These are phyloP conservation scores for Hortiboletus flavorubellus DNA, from an alignment of 768 basidiomycete genomes.

Conservation along the genomic window DNA sequence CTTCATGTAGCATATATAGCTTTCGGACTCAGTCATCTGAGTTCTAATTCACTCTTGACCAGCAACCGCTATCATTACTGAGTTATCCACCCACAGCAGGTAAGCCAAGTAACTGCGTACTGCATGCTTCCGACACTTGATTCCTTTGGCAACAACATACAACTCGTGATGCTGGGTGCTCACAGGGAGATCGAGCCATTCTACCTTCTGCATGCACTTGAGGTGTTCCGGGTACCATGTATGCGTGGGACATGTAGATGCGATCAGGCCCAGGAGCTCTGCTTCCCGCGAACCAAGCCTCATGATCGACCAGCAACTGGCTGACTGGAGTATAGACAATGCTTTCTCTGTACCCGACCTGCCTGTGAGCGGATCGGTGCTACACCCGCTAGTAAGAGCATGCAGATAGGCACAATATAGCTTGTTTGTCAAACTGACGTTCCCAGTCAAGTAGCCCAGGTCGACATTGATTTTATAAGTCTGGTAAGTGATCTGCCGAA, in stretches of 20 bases:
- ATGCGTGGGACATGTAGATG: constrained; percentile 32
- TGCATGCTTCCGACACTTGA: constrained; percentile 15
- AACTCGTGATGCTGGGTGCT: constrained; percentile 34
- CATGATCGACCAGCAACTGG: constrained; percentile 40
- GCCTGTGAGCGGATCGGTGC: constrained; percentile 42
- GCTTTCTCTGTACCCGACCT: constrained; percentile 46
- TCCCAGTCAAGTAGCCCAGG: constrained; percentile 29
- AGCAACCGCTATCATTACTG: too few relatives aligned
- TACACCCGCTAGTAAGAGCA: constrained; percentile 39
- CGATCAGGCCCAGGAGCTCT: constrained; percentile 33
- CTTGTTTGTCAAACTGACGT: constrained; percentile 23
- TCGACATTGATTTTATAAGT: constrained; percentile 30
- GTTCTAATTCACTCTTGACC: too few relatives aligned
- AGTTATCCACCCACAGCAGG: too few relatives aligned
- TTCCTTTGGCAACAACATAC: constrained; percentile 20
- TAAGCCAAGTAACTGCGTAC: too few relatives aligned
- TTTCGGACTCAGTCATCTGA: too few relatives aligned
- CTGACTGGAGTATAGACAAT: constrained; percentile 36
- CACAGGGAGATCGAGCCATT: constrained; percentile 25
- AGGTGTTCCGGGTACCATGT: constrained; percentile 38
- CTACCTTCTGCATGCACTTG: constrained; percentile 38
- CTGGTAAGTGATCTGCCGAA: constrained; percentile 19
- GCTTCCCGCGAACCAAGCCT: constrained; percentile 29
- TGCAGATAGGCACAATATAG: constrained; percentile 44
- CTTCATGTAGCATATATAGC: too few relatives aligned